These are phyloP conservation scores for Styphnolobium japonicum DNA, from an alignment of 306 rosid species.

Conservation along the genomic window DNA sequence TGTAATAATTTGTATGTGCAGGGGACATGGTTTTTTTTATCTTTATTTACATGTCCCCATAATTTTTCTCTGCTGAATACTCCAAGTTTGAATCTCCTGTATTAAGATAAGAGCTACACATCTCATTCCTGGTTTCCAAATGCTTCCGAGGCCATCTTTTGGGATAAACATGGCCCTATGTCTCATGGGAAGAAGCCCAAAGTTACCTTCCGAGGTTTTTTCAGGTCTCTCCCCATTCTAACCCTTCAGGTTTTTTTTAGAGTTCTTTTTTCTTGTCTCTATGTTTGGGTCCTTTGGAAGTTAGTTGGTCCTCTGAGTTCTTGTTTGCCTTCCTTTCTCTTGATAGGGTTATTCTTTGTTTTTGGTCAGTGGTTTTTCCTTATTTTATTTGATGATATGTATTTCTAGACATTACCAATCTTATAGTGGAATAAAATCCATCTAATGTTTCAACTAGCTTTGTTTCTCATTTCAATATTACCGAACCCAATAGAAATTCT, in stretches of 20 bases:
- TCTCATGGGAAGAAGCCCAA: background rate
- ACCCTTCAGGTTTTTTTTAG: background rate
- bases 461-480: background rate
- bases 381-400: slow-evolving; percentile 1
- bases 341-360: slow-evolving; percentile 16
- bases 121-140: background rate
- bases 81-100: too few relatives aligned
- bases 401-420: background rate
- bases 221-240: slow-evolving; percentile 2
- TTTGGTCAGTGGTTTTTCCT: slow-evolving; percentile 23
- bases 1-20: background rate
- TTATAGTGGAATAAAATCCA: background rate
- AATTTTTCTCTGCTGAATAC: slow-evolving; percentile 7
- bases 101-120: too few relatives aligned
- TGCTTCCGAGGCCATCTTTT: background rate
- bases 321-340: slow-evolving; percentile 24
- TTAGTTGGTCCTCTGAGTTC: background rate
- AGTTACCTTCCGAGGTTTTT: slow-evolving; percentile 16
- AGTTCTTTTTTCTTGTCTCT: background rate
- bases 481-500: background rate
- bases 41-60: background rate
- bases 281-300: background rate
- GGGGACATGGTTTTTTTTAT: slow-evolving; percentile 12
- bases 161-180: background rate
- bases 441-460: background rate